Conservation (phyloP, 148 eudicot species). For the Fagopyrum esculentum region DNA sequence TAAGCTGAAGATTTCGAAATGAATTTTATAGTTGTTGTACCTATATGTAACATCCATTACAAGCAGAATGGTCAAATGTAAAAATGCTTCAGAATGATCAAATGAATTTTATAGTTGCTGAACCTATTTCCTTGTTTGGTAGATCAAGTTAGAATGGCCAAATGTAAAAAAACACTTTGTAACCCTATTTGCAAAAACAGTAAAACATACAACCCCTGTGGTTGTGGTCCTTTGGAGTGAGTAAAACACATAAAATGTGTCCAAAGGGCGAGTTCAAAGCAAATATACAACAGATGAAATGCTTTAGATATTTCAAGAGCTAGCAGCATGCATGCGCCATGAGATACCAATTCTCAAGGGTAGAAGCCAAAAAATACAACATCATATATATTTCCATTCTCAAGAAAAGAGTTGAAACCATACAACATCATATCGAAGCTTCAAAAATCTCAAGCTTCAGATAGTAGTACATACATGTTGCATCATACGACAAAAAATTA, state of each 20-base stretch:
- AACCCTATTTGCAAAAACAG: too few relatives aligned
- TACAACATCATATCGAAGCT: too few relatives aligned
- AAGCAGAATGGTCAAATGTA: not conserved
- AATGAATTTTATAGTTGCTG: too few relatives aligned
- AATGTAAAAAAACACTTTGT: too few relatives aligned
- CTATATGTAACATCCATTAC: not conserved
- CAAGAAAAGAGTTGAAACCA: too few relatives aligned
- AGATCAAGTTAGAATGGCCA: not conserved
- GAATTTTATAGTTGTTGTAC: not conserved
- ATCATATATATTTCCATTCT: too few relatives aligned
- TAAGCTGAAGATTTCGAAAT: not conserved
- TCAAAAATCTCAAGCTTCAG: too few relatives aligned
- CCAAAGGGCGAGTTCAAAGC: not conserved
- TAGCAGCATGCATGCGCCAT: not conserved
- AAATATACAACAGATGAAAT: not conserved
- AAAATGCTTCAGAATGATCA: too few relatives aligned
- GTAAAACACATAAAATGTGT: not conserved
- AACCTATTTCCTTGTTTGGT: not conserved
- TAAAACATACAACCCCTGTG: too few relatives aligned
- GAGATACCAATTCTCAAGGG: not conserved
- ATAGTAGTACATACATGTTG: too few relatives aligned
- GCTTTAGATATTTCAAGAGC: not conserved
- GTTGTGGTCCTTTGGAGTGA: not conserved
- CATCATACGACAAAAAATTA: too few relatives aligned
- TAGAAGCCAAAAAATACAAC: not conserved